These are phyloP conservation scores for Colletotrichum graminicola DNA, from an alignment of 2,329 filamentous ascomycete genomes.

Conservation along the genomic window DNA sequence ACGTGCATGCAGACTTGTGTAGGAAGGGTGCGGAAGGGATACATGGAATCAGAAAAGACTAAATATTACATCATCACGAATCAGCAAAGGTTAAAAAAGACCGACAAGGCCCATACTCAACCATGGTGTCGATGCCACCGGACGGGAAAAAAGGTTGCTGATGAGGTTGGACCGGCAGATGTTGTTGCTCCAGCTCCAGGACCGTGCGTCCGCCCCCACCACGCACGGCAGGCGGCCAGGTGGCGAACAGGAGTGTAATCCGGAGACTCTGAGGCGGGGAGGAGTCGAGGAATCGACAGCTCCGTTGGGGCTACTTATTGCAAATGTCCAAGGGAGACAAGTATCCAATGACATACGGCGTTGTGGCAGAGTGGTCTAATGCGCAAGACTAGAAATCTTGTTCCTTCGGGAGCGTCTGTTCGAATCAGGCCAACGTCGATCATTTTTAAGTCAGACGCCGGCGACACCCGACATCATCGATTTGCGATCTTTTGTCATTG, in stretches of 20 bases:
- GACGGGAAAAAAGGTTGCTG: not conserved
- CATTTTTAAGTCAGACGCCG: not conserved
- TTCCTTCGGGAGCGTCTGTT: constrained; percentile 39
- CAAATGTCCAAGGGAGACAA: too few relatives aligned
- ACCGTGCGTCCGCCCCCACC: too few relatives aligned
- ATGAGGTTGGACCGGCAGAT: not conserved
- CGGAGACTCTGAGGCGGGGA: too few relatives aligned
- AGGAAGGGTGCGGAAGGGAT: not conserved
- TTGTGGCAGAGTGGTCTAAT: constrained; percentile 39
- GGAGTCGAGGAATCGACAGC: too few relatives aligned
- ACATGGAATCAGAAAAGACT: not conserved
- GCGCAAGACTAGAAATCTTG: constrained; percentile 39
- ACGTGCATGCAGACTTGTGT: too few relatives aligned
- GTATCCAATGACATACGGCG: not conserved
- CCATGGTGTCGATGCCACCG: not conserved
- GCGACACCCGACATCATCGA: too few relatives aligned
- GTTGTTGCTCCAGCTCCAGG: not conserved
- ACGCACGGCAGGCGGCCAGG: not conserved
- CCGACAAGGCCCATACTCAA: not conserved
- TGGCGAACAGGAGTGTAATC: too few relatives aligned
- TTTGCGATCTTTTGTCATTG: not conserved
- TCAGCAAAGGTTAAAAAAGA: not conserved
- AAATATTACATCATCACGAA: constrained; percentile 7
- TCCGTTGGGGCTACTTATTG: accelerated
- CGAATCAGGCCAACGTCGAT: constrained; percentile 34